Conservation (phyloP, 139 green algal genomes). For the Closterium sp. region DNA sequence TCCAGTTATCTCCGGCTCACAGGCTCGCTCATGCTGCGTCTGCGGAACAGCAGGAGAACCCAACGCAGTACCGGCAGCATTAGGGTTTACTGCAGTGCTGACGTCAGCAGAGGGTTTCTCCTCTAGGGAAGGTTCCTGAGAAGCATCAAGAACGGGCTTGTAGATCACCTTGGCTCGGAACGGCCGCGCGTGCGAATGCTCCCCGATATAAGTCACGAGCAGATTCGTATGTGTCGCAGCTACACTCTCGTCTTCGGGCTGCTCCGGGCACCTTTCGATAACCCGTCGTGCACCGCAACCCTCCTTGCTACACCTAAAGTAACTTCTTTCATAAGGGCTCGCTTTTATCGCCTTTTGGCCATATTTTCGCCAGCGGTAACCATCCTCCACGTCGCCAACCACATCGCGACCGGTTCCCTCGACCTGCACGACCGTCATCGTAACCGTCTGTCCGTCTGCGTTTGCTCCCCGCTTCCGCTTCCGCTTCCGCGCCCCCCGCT, state of each 20-base stretch:
- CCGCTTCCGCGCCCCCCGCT: neutral
- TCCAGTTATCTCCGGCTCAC: neutral
- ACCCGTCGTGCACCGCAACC: conserved; percentile 63
- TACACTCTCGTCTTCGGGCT: neutral
- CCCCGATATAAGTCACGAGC: neutral
- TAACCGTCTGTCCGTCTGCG: neutral
- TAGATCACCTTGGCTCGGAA: neutral
- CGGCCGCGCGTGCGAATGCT: neutral
- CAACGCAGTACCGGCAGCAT: no score
- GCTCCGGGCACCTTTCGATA: conserved; percentile 17
- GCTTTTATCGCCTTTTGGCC: conserved; percentile 94
- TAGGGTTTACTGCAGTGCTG: no score
- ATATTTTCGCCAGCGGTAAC: conserved; percentile 89
- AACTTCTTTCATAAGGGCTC: conserved; percentile 78
- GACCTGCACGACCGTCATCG: neutral
- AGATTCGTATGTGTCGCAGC: neutral
- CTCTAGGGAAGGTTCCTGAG: neutral
- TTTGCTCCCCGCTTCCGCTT: neutral
- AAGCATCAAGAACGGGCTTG: neutral
- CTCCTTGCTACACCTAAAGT: conserved; percentile 91
- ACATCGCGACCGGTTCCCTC: neutral
- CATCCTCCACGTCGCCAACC: conserved; percentile 51
- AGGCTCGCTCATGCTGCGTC: no score
- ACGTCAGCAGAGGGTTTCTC: neutral
- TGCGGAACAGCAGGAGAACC: no score